Percentiles rank a stretch among this genome's conserved stretches.
phyloP scores from a whole-genome alignment of 345 rosid species.

The Cochlearia excelsa region DNA sequence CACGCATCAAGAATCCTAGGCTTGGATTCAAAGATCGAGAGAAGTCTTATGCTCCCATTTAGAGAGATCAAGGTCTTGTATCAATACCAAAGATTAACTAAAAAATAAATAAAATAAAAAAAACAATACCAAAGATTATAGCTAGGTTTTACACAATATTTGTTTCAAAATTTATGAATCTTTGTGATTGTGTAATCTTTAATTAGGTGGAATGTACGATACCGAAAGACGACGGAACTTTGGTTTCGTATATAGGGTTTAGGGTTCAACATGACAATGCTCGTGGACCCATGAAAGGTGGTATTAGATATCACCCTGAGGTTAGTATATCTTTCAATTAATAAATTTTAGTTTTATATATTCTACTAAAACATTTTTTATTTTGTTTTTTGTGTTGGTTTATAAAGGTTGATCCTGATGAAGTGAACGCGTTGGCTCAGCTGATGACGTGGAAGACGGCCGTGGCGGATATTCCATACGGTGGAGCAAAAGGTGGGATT shows the following conservation, averaged over 20 bases:
- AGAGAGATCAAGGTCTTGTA: conserved; percentile 81
- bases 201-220: conserved; percentile 91
- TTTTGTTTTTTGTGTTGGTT: background rate
- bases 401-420: conserved; percentile 85
- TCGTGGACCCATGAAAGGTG: conserved; percentile 99
- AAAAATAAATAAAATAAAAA: no score
- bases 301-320: conserved; percentile 99
- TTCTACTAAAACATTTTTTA: no score
- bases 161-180: no score
- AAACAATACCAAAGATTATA: no score
- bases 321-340: conserved; percentile 29
- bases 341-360: conserved; percentile 2
- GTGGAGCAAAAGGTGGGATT: conserved; percentile 97
- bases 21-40: conserved; percentile 83
- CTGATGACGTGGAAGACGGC: conserved; percentile 99
- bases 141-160: no score
- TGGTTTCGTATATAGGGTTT: conserved; percentile 83
- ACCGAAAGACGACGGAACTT: conserved; percentile 91
- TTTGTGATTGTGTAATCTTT: no score
- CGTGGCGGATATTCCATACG: conserved; percentile 91
- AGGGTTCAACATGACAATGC: conserved; percentile 98
- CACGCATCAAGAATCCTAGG: conserved; percentile 86
- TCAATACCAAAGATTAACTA: no score
- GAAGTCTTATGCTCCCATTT: conserved; percentile 85
- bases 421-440: conserved; percentile 96